These are phyloP conservation scores for Xeromyces bisporus DNA, from an alignment of 495 filamentous ascomycete genomes.

Conservation along the genomic window DNA sequence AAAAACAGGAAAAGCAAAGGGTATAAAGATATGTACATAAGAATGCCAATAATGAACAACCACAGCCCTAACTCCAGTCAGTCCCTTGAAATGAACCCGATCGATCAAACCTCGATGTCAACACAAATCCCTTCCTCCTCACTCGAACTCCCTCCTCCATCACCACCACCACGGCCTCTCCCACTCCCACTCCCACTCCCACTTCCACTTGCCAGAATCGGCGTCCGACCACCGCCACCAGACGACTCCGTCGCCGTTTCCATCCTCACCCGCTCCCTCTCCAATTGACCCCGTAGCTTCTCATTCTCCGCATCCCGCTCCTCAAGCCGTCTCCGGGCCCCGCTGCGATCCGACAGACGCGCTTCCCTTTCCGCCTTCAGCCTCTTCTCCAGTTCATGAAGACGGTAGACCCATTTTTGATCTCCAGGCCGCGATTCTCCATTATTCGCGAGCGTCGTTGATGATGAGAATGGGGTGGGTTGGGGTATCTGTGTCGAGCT, in stretches of 20 bases:
- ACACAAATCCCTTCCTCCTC: slow-evolving; percentile 28
- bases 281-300: slow-evolving; percentile 50
- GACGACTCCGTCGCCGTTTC: slow-evolving; percentile 8
- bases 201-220: slow-evolving; percentile 5
- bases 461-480: slow-evolving; percentile 17
- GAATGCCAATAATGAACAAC: background rate
- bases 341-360: slow-evolving; percentile 64
- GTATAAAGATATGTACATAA: background rate
- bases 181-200: slow-evolving; percentile 2
- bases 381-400: slow-evolving; percentile 73
- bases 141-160: slow-evolving; percentile 24
- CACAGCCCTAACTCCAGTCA: background rate
- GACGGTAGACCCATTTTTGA: slow-evolving; percentile 68
- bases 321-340: slow-evolving; percentile 68
- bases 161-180: slow-evolving; percentile 4
- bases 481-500: slow-evolving; percentile 22
- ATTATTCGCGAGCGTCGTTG: slow-evolving; percentile 17
- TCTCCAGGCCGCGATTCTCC: slow-evolving; percentile 24
- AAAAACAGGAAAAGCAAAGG: too few relatives aligned
- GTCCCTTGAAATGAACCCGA: background rate
- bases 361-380: slow-evolving; percentile 82
- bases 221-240: too few relatives aligned
- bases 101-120: slow-evolving; percentile 28
- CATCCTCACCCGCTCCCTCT: slow-evolving; percentile 40
- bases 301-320: slow-evolving; percentile 67